Percentiles rank a stretch among this genome's conserved stretches.
Conservation (phyloP, 1,284 basidiomycete species). For the Schizophyllum amplum region DNA sequence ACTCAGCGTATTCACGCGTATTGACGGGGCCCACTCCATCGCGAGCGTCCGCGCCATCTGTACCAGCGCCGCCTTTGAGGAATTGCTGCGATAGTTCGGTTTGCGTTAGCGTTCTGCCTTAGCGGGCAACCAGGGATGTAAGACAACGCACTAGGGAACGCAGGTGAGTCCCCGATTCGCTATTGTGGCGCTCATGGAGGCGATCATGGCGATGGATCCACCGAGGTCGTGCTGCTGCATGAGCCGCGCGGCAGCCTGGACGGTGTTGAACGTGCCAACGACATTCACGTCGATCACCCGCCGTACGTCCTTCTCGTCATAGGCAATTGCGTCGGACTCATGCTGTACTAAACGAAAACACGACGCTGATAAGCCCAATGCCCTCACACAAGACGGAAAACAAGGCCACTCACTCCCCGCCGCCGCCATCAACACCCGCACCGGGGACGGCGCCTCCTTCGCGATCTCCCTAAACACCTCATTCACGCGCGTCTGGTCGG, state of each 20-base stretch:
- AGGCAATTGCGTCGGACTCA: constrained; percentile 7
- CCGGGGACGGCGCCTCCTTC: constrained; percentile 1
- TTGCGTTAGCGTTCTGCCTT: too few species aligned
- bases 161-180: constrained; percentile 39
- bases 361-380: neutral
- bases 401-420: constrained; percentile 5
- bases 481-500: constrained; percentile 2
- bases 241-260: constrained; percentile 67
- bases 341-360: constrained; percentile 5
- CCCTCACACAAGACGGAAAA: too few species aligned
- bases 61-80: constrained; percentile 69
- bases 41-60: constrained; percentile 78
- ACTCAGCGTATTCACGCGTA: constrained; percentile 64
- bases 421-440: constrained; percentile 7
- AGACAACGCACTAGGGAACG: constrained; percentile 11
- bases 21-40: constrained; percentile 65
- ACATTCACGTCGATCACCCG: constrained; percentile 69
- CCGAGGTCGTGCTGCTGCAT: constrained; percentile 60
- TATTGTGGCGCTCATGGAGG: constrained; percentile 76
- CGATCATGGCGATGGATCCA: constrained; percentile 75
- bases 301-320: constrained; percentile 4
- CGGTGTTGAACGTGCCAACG: constrained; percentile 67
- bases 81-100: constrained; percentile 57
- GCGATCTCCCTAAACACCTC: constrained; percentile 2
- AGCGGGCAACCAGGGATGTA: neutral